phyloP scores from a whole-genome alignment of 2,329 filamentous ascomycete species.

The Fusarium pseudograminearum region DNA sequence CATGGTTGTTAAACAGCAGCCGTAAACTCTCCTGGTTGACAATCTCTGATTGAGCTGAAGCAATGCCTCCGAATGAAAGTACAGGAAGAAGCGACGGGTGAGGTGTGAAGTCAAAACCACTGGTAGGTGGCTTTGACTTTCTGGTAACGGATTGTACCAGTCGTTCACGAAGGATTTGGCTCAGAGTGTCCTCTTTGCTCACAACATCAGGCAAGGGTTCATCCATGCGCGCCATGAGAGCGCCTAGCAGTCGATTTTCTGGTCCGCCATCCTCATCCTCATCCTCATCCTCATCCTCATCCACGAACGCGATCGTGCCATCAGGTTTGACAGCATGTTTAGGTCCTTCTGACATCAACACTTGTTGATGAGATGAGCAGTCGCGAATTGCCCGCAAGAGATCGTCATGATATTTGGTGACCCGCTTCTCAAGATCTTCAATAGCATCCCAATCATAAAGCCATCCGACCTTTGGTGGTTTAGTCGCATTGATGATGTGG shows the following conservation, averaged over 20 bases:
- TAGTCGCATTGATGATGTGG: slow-evolving; percentile 59
- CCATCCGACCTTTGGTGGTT: slow-evolving; percentile 73
- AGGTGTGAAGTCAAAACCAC: slow-evolving; percentile 56
- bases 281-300: slow-evolving; percentile 52
- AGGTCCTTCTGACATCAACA: neutral
- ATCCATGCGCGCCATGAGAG: slow-evolving; percentile 33
- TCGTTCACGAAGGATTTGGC: slow-evolving; percentile 55
- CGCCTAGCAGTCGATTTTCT: slow-evolving; percentile 47
- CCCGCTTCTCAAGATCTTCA: slow-evolving; percentile 70
- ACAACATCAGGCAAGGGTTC: slow-evolving; percentile 47
- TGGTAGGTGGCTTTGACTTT: slow-evolving; percentile 33
- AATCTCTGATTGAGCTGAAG: slow-evolving; percentile 79
- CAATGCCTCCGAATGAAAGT: slow-evolving; percentile 80
- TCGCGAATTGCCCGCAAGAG: slow-evolving; percentile 45
- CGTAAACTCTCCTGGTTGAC: slow-evolving; percentile 81
- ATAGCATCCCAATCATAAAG: slow-evolving; percentile 79
- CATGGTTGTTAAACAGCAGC: slow-evolving; percentile 80
- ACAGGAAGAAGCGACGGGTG: slow-evolving; percentile 73
- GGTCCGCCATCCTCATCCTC: slow-evolving; percentile 52
- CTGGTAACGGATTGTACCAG: slow-evolving; percentile 54
- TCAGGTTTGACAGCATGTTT: neutral
- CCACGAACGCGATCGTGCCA: slow-evolving; percentile 60
- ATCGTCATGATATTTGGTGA: slow-evolving; percentile 54
- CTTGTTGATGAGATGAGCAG: slow-evolving; percentile 1
- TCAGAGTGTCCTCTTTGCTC: slow-evolving; percentile 53